Evolutionary conservation across 345 rosid species (phyloP), one percentile per base, ranked within the genome.

Genomic region (Gossypium raimondii): DNA sequence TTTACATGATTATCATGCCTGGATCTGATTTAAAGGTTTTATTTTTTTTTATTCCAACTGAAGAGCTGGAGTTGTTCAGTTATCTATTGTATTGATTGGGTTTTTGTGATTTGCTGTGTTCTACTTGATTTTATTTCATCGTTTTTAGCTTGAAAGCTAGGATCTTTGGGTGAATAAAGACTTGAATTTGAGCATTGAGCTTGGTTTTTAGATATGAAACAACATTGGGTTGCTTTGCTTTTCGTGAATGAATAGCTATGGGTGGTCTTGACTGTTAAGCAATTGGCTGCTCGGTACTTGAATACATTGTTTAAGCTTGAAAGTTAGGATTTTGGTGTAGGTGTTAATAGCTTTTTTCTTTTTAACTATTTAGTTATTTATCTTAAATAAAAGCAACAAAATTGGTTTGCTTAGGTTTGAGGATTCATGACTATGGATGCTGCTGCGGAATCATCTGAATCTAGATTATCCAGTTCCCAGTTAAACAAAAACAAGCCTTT

Each of bases 371-470:
- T 34, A 34, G 7, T 34, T 34, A 34, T 34, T 34, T 34, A 34
- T 67, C 29, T 61, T 27, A 18, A 63, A 12, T 47, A 27, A 45
- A 7, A 56, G 51, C 27, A 51, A 47, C 74, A 53, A 18, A 29
- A 27, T 58, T 71, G 73, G 68, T 68, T 53, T 70, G 18, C 10
- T 67, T 66, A 38, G 75, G 73, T 73, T 78, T 69, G 72, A 56
- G 76, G 66, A 50, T 65, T 73, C 52, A 41, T 75, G 38, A 16
- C 22, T 45, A 88, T 93, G 98, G 89, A 76, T 78, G 83, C 80
- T 27, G 44, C 41, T 61, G 66, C 20, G 38, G 66, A 83, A 72
- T 75, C 88, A 74, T 85, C 85, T 68, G 86, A 83, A 77, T 87
- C 88, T 80, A 75, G 65, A 9, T 62, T 78, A 41, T 65, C 84